Conservation (phyloP, 768 basidiomycete species). For the Hygrocybe coccinea region DNA sequence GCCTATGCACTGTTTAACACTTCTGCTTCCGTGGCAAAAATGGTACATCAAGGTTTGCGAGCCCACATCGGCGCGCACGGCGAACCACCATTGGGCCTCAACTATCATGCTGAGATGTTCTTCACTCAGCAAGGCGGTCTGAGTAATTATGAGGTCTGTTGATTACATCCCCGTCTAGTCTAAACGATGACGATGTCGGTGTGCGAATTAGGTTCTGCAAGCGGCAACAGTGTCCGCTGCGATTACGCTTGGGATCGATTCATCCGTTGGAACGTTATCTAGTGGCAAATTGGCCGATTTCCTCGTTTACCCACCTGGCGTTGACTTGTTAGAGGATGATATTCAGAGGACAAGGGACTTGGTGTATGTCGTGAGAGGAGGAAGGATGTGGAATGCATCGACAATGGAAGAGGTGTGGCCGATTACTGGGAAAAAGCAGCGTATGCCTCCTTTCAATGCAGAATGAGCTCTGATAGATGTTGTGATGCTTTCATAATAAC, state of each 20-base stretch:
- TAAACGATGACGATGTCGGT: not conserved
- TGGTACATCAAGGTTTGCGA: conserved; percentile 58
- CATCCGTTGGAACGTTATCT: conserved; percentile 59
- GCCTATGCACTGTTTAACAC: conserved; percentile 67
- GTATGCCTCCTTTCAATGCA: conserved; percentile 56
- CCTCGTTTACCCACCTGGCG: conserved; percentile 56
- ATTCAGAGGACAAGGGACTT: conserved; percentile 49
- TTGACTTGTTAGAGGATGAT: conserved; percentile 52
- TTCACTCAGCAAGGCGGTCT: conserved; percentile 61
- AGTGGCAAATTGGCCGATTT: conserved; percentile 69
- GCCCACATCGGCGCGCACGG: conserved; percentile 73
- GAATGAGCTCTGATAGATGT: conserved; percentile 25
- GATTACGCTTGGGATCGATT: conserved; percentile 55
- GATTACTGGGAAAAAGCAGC: conserved; percentile 49
- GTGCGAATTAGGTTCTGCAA: conserved; percentile 47
- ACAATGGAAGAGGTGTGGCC: conserved; percentile 72
- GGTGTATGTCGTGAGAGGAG: conserved; percentile 55
- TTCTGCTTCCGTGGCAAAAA: conserved; percentile 60
- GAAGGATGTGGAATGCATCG: conserved; percentile 64
- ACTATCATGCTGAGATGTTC: conserved; percentile 72
- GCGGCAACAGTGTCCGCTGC: conserved; percentile 68
- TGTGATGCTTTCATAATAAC: not conserved
- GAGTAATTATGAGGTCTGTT: conserved; percentile 60
- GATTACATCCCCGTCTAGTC: not conserved
- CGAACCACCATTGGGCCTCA: conserved; percentile 65